Conservation (phyloP, 768 basidiomycete species). For the Auricularia auricula-judae region DNA sequence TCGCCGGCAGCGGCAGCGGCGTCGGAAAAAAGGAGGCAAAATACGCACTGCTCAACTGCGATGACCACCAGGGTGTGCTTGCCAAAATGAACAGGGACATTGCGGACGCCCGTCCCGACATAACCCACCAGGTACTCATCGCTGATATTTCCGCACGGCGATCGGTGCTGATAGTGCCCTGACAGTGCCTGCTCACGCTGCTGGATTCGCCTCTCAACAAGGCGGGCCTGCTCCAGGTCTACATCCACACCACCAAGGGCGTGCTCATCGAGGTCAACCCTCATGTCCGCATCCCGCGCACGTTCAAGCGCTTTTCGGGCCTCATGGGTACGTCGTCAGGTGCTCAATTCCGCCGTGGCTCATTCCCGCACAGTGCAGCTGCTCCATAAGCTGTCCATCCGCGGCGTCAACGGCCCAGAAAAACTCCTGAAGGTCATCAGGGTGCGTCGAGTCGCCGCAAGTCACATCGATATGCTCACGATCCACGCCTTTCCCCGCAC, state of each 20-base stretch:
- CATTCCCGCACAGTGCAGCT: conserved; percentile 64
- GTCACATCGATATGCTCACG: conserved; percentile 1
- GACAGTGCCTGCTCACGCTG: conserved; percentile 85
- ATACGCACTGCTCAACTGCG: conserved; percentile 94
- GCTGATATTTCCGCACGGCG: no score
- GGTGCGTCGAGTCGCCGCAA: conserved; percentile 29
- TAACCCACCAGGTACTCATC: conserved; percentile 79
- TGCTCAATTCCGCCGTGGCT: neutral
- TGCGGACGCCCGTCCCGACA: conserved; percentile 97
- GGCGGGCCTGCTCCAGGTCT: conserved; percentile 91
- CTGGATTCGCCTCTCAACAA: conserved; percentile 98
- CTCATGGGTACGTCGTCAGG: conserved; percentile 71
- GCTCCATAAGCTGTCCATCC: conserved; percentile 88
- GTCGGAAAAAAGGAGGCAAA: conserved; percentile 67
- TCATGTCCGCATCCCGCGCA: conserved; percentile 91
- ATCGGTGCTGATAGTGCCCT: neutral
- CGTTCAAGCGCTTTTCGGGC: conserved; percentile 97
- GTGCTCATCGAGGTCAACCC: conserved; percentile 98
- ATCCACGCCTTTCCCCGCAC: conserved; percentile 1
- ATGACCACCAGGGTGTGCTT: conserved; percentile 97
- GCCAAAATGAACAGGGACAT: conserved; percentile 97
- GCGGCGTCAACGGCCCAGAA: conserved; percentile 93
- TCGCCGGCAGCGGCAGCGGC: conserved; percentile 40
- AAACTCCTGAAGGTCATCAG: conserved; percentile 96
- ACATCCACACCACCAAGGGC: conserved; percentile 94